Base-by-base conservation (phyloP, 2,329 filamentous ascomycete genomes). In the Elsinoe australis region DNA sequence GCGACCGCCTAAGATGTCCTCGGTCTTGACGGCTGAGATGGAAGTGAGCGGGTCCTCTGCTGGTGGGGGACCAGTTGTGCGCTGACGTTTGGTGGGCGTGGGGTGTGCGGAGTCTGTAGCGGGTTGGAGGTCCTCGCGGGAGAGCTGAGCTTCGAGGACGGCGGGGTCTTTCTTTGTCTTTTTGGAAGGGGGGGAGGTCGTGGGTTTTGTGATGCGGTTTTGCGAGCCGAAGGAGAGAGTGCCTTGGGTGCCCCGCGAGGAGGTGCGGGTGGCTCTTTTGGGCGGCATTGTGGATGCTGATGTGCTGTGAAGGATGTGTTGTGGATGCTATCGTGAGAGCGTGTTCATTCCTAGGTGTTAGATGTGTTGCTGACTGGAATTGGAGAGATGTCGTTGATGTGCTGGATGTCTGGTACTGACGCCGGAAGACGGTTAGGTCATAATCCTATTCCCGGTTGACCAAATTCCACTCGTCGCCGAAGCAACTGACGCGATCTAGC, bases 171-270 rank as follows among this genome's bases (percentile, higher is more conserved):
- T 66, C 59, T 70, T 69, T 31, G 52, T 61, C 48, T 49, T 62
- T 52, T 51, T 66, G 56, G 35, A 67, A 52, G 58, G 60, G 33
- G 66, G 45, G 52, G 61, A 49, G 50, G 64, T 64, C 32, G 68
- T 59, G 10, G 75, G 67, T 63, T 83, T 83, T 48, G 78, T 80
- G 56, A 83, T 71, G 64, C 72, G 72, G 54, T 68, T 69, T 51
- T 55, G 55, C 52, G 55, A 58, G 29, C 71, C 68, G 67, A 84
- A 83, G 31, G 78, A 75, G 56, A 83, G 74, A n/a, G 75, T 81
- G 5, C 74, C 69, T 63, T 81, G 56, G 24, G 64, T 57, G 54
- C 68, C 62, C 52, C 69, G 58, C 32, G 68, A 59, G 51, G 66
- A 59, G 35, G 60, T 56, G 55, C 64, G 61, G 45, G 48, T 45